A percentile compares a stretch with the other conserved stretches of the same genome.
phyloP scores from a whole-genome alignment of 169 alveolate genomes.

The Cytauxzoon felis region DNA sequence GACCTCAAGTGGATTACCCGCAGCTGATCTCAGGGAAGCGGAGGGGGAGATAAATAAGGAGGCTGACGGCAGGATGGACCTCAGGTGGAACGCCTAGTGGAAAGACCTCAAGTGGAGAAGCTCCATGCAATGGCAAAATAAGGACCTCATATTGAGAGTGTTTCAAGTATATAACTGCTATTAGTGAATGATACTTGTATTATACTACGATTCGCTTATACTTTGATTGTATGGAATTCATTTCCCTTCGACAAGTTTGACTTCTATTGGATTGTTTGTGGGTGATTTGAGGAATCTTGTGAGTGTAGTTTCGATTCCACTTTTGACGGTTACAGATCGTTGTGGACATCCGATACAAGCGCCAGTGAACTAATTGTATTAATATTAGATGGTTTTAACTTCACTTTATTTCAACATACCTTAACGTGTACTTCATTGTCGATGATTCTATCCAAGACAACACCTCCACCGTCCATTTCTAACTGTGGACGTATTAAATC shows the following conservation, averaged over 20 bases:
- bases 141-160: background rate
- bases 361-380: slow-evolving; percentile 55
- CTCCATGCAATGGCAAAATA: background rate
- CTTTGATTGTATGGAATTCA: too few species aligned
- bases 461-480: slow-evolving; percentile 72
- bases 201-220: too few species aligned
- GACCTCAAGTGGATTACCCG: too few species aligned
- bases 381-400: slow-evolving; percentile 3
- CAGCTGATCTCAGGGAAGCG: too few species aligned
- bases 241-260: slow-evolving; percentile 63
- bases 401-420: slow-evolving; percentile 13
- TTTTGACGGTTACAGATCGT: slow-evolving; percentile 65
- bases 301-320: slow-evolving; percentile 67
- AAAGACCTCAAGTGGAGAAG: too few species aligned
- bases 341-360: slow-evolving; percentile 71
- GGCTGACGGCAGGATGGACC: too few species aligned
- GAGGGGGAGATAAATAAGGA: too few species aligned
- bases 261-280: slow-evolving; percentile 63
- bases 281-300: slow-evolving; percentile 54
- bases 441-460: slow-evolving; percentile 59
- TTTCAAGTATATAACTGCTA: slow-evolving; percentile 23
- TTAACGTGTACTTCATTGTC: slow-evolving; percentile 28
- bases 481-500: slow-evolving; percentile 72
- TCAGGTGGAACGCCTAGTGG: too few species aligned
- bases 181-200: slow-evolving; percentile 36